A percentile compares a stretch with the other conserved stretches of the same genome.
phyloP scores from a whole-genome alignment of 208 protist genomes.

The Trypanosoma congolense region DNA sequence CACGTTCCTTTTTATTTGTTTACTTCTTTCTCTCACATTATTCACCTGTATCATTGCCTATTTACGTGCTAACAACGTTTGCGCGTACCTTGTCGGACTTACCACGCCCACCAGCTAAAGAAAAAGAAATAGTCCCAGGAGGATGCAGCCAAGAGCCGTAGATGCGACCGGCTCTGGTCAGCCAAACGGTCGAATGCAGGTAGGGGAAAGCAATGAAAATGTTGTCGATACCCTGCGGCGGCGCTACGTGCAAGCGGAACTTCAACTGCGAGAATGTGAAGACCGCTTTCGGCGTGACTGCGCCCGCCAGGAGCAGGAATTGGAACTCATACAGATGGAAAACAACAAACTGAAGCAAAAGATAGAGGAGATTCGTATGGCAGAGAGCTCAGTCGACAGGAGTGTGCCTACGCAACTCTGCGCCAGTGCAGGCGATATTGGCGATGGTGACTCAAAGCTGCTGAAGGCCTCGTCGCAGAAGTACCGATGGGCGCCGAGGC shows the following conservation, averaged over 20 bases:
- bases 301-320: constrained; percentile 60
- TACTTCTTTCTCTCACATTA: too few relatives aligned
- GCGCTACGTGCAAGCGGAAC: constrained; percentile 55
- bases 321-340: constrained; percentile 54
- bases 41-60: too few relatives aligned
- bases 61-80: too few relatives aligned
- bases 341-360: constrained; percentile 35
- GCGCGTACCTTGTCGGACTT: too few relatives aligned
- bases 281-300: constrained; percentile 52
- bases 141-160: background rate
- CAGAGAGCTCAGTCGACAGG: constrained; percentile 46
- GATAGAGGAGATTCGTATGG: constrained; percentile 68
- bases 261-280: constrained; percentile 67
- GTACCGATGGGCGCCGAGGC: constrained; percentile 36
- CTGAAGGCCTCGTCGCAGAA: constrained; percentile 43
- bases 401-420: background rate
- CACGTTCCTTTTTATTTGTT: too few relatives aligned
- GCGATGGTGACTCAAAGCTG: constrained; percentile 36
- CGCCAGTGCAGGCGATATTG: background rate
- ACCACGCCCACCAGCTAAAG: background rate
- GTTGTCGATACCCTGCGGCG: constrained; percentile 43
- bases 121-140: background rate
- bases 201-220: constrained; percentile 1
- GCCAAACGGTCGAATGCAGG: background rate
- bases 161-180: background rate